Percentiles rank a stretch among this genome's conserved stretches.
Conservation (phyloP, 2,329 filamentous ascomycete species). For the Cordyceps farinosa region DNA sequence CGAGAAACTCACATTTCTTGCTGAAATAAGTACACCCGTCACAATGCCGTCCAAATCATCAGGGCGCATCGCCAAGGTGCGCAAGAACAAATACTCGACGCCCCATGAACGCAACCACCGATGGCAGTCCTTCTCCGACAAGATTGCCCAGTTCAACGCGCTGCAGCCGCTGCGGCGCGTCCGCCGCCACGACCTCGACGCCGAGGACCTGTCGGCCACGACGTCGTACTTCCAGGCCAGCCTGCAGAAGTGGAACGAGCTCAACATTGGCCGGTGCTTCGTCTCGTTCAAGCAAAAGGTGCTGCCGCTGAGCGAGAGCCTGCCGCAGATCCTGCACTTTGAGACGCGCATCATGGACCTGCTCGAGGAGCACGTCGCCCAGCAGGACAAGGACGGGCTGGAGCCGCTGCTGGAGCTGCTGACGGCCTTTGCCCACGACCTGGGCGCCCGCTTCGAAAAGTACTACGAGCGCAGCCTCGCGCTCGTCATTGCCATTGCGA, state of each 20-base stretch:
- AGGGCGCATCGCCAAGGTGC: constrained; percentile 65
- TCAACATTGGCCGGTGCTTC: constrained; percentile 84
- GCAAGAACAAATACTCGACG: constrained; percentile 67
- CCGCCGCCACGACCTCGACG: constrained; percentile 77
- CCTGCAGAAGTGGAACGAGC: constrained; percentile 83
- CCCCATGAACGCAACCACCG: constrained; percentile 77
- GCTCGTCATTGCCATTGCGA: constrained; percentile 74
- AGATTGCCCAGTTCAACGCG: constrained; percentile 82
- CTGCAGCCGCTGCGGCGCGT: constrained; percentile 90
- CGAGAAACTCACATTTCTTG: constrained; percentile 18
- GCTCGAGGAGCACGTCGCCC: constrained; percentile 71
- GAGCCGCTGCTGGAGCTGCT: constrained; percentile 86
- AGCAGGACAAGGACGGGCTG: constrained; percentile 72
- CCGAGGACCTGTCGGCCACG: constrained; percentile 68
- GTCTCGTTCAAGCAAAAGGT: constrained; percentile 72
- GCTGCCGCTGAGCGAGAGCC: constrained; percentile 76
- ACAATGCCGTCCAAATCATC: constrained; percentile 61
- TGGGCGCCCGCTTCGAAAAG: constrained; percentile 83
- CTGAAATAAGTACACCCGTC: constrained; percentile 26
- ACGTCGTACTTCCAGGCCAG: constrained; percentile 86
- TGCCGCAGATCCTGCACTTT: constrained; percentile 89
- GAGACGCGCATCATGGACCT: constrained; percentile 78
- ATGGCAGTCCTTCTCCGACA: constrained; percentile 87
- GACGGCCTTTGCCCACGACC: constrained; percentile 89
- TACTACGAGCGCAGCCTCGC: constrained; percentile 75